Evolutionary conservation across 208 protist species (phyloP), one percentile per base, ranked within the genome.

Genomic region (Leishmania braziliensis): DNA sequence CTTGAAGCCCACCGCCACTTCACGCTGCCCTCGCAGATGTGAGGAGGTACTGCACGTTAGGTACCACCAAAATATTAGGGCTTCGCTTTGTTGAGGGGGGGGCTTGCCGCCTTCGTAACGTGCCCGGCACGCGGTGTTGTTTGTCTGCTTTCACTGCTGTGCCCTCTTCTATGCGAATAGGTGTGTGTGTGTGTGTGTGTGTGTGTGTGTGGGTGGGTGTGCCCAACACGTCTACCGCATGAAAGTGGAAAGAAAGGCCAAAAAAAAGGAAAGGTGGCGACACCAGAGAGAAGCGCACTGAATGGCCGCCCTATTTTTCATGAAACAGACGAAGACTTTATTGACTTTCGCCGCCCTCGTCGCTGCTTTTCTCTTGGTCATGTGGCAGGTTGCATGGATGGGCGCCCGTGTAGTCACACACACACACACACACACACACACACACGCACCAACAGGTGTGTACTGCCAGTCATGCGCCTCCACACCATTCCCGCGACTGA

Each of bases 351-450:
- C 62, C 62, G 29, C 62, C n/a, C 62, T 36, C 62, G 62, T 66
- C 29, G 18, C n/a, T 33, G 29, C 29, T 66, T 39, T 39, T 66
- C 26, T 66, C 29, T 66, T 39, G 62, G 62, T 66, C 29, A 39
- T 16, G 29, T 66, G 62, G 62, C 16, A 29, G 62, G n/a, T 66
- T 66, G 62, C 26, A 66, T 29, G 29, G 62, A 66, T 12, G 62
- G 62, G 62, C n/a, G 29, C 29, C 29, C 14, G 62, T 66, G 14
- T 36, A 66, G 12, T n/a, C 29, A 20, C 43, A 46, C 43, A 46
- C 62, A 66, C 60, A 65, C 60, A 36, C 60, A 65, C 8, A 65
- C 62, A 66, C 29, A 46, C 62, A 66, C 62, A 66, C 62, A 39
- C 62, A 66, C 10, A 66, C 62, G 18, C 14, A 66, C 23, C 29